Evolutionary conservation across 768 basidiomycete species (phyloP), one percentile per base, ranked within the genome.

Genomic region (Boletus huronensis): DNA sequence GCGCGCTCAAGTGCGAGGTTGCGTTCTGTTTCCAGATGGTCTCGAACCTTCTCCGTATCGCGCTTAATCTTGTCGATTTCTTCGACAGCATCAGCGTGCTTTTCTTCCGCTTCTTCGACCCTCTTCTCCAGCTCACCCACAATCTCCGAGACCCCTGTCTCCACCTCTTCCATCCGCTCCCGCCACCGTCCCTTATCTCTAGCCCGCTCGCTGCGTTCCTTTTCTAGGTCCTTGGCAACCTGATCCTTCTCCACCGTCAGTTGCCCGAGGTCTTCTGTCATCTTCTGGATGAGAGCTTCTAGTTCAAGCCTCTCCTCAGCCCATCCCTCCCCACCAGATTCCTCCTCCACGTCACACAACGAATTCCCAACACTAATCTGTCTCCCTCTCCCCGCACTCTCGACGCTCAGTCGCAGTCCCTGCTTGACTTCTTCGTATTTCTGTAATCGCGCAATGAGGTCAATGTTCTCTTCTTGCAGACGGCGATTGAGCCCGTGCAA

Each of bases 391-490:
- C 70, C 65, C 29, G 51, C 77, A 50, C 58, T 64, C 50, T 62
- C 68, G 31, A 66, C 52, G 50, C 58, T 66, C 52, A 64, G 49
- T 50, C 65, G 57, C 2, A 70, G 66, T 5, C 69, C 69, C 32
- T 60, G 55, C 47, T 69, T 70, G 21, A 71, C 71, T 52, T 82
- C 86, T 61, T 84, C 86, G 48, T 82, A 66, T 53, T 68, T 76
- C 54, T 71, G 74, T 23, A 91, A 62, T 53, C 80, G 76, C 44
- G 79, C 78, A 6, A 83, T 67, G 8, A 94, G 75, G 13, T 64
- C 70, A 64, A 90, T 80, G 65, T 94, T 95, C 74, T 96, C 93
- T 67, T 93, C 88, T 60, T 90, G 88, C 51, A 96, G 67, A 52
- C 87, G 79, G 41, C 85, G 75, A 69, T 96, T 96, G 48, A 96